These are phyloP conservation scores for Kwoniella sp. DNA, from an alignment of 768 basidiomycete species.

Conservation along the genomic window DNA sequence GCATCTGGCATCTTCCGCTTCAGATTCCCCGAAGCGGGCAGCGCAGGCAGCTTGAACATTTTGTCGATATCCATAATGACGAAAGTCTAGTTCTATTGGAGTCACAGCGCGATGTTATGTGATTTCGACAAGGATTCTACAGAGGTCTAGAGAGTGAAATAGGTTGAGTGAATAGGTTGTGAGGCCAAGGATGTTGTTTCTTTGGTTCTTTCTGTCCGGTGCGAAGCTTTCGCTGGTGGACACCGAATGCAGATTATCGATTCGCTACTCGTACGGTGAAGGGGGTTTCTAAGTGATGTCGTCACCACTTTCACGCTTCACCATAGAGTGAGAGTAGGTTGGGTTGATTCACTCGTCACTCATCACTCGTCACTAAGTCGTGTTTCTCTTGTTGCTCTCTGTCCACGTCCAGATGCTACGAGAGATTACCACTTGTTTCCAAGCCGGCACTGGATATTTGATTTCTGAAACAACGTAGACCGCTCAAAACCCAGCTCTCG, in stretches of 20 bases:
- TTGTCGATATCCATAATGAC: slow-evolving; percentile 48
- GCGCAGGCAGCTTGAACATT: slow-evolving; percentile 52
- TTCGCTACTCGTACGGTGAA: background rate
- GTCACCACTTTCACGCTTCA: slow-evolving; percentile 7
- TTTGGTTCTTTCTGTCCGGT: background rate
- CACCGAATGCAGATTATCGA: too few species aligned
- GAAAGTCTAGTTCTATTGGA: background rate
- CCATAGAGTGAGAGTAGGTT: too few species aligned
- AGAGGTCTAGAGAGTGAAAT: background rate
- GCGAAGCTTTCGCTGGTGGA: background rate
- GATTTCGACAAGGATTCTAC: too few species aligned
- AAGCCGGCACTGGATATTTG: too few species aligned
- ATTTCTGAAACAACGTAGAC: too few species aligned
- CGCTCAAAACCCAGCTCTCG: too few species aligned
- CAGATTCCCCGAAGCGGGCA: slow-evolving; percentile 39
- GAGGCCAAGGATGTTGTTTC: background rate
- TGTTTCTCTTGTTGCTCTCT: slow-evolving; percentile 6
- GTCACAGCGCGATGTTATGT: too few species aligned
- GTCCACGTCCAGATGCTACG: background rate
- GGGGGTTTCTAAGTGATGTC: slow-evolving; percentile 5
- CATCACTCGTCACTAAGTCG: slow-evolving; percentile 1
- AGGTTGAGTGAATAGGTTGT: background rate
- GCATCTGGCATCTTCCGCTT: slow-evolving; percentile 45
- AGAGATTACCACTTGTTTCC: too few species aligned
- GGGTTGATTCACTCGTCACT: slow-evolving; percentile 3